Percentiles rank a stretch among this genome's conserved stretches.
These are phyloP conservation scores for Oehlia diaphana DNA, from an alignment of 192 early-diverging fungal genomes.

Conservation along the genomic window DNA sequence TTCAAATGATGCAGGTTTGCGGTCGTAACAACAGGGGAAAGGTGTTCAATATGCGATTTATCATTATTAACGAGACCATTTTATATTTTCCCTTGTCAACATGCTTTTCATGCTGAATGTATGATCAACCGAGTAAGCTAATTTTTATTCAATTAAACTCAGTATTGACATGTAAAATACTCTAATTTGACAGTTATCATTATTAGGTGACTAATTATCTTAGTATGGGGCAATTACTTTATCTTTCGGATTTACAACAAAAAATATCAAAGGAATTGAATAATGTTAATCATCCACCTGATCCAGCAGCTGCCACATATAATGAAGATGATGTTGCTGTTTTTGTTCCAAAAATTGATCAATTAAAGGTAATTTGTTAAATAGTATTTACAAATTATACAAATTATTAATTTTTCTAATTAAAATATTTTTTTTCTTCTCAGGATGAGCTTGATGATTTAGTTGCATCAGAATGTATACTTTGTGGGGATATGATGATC, in stretches of 20 bases:
- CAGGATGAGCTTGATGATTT: conserved; percentile 49
- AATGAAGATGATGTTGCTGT: conserved; percentile 48
- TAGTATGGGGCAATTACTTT: conserved; percentile 45
- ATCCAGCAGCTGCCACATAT: conserved; percentile 30
- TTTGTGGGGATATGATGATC: conserved; percentile 98
- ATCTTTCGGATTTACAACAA: conserved; percentile 60
- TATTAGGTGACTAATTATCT: conserved; percentile 49
- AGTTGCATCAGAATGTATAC: conserved; percentile 74
- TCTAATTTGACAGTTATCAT: conserved; percentile 10
- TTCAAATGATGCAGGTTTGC: conserved; percentile 49
- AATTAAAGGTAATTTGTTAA: conserved; percentile 35
- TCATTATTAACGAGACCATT: conserved; percentile 86
- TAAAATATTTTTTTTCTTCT: not conserved
- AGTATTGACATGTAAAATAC: too few relatives aligned
- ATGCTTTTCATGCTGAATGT: conserved; percentile 94
- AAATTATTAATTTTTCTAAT: not conserved
- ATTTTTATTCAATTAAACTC: not conserved
- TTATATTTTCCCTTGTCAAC: conserved; percentile 94
- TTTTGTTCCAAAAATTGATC: conserved; percentile 45
- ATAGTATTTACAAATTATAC: not conserved
- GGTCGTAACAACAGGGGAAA: conserved; percentile 65
- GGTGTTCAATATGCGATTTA: conserved; percentile 75
- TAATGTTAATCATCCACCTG: conserved; percentile 34
- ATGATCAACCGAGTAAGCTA: conserved; percentile 66
- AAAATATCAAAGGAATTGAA: conserved; percentile 54